These are phyloP conservation scores for Aspergillus piperis DNA, from an alignment of 2,329 filamentous ascomycete species.

Conservation along the genomic window DNA sequence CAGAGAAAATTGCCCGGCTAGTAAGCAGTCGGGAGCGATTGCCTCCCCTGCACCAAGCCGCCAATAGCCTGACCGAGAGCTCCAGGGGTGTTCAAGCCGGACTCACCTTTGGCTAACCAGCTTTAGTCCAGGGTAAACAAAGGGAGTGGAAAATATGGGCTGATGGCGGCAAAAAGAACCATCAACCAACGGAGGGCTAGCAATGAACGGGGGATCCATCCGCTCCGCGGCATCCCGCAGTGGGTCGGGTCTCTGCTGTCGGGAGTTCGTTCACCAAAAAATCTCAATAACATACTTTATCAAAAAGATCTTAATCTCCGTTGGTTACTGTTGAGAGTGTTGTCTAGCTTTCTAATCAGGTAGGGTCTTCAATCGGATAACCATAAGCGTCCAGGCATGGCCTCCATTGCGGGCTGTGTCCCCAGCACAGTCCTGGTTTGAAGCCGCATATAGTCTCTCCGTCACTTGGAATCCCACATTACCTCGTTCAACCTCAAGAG, in stretches of 20 bases:
- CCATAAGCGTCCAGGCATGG: not conserved
- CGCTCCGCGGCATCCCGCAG: not conserved
- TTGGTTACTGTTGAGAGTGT: not conserved
- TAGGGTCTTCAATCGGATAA: not conserved
- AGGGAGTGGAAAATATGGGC: not conserved
- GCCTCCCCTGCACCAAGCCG: not conserved
- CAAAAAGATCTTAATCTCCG: not conserved
- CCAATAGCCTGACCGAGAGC: not conserved
- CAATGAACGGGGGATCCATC: not conserved
- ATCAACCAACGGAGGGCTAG: not conserved
- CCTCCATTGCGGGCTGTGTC: not conserved
- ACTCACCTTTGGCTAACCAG: not conserved
- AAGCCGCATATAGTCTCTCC: not conserved
- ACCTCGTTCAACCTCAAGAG: conserved; percentile 48
- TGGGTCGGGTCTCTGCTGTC: not conserved
- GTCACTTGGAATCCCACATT: conserved; percentile 48
- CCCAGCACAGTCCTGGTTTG: not conserved
- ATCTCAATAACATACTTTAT: not conserved
- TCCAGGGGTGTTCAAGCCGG: not conserved
- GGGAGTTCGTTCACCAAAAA: not conserved
- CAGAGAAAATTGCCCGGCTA: not conserved
- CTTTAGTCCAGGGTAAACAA: not conserved
- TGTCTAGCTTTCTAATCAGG: not conserved
- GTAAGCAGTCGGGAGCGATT: not conserved
- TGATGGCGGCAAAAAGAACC: not conserved